Evolutionary conservation across 805 yeast species (phyloP).

Genomic region (Debaryomyces maramus): DNA sequence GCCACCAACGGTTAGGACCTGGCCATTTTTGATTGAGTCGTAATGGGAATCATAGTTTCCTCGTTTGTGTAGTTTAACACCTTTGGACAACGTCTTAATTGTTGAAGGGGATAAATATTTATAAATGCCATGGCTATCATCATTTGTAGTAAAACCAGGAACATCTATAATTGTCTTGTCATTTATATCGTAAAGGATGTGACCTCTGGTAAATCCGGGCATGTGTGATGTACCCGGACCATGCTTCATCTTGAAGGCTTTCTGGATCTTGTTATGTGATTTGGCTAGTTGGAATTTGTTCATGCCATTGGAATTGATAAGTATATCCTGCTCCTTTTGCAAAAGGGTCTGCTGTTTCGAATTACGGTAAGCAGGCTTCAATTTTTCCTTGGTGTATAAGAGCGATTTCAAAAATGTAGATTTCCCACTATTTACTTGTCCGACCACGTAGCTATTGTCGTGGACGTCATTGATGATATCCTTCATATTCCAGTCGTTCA

Average conservation of each 20-base stretch:
- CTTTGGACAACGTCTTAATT: conserved; percentile 30
- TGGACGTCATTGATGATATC: conserved; percentile 39
- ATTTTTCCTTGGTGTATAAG: conserved; percentile 18
- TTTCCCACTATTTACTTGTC: conserved; percentile 71
- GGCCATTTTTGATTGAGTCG: conserved; percentile 42
- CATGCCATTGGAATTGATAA: conserved; percentile 8
- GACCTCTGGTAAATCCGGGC: conserved; percentile 72
- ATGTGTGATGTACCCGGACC: conserved; percentile 52
- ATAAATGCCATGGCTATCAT: conserved; percentile 24
- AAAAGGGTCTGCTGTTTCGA: conserved; percentile 10
- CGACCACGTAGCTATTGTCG: conserved; percentile 52
- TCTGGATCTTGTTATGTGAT: conserved; percentile 8
- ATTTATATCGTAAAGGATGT: conserved; percentile 37
- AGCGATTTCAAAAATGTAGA: conserved; percentile 57
- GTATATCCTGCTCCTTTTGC: conserved; percentile 18
- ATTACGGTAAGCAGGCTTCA: conserved; percentile 10
- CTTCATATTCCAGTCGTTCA: conserved; percentile 51
- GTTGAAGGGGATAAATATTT: conserved; percentile 21
- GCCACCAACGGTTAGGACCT: conserved; percentile 59
- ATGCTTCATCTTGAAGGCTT: conserved; percentile 23
- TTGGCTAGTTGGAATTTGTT: conserved; percentile 4
- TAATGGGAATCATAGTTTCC: conserved; percentile 35
- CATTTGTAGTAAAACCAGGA: conserved; percentile 42
- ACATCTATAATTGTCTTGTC: conserved; percentile 40
- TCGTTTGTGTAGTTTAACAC: conserved; percentile 23